These are phyloP conservation scores for Russula lepida DNA, from an alignment of 768 basidiomycete species.

Conservation along the genomic window DNA sequence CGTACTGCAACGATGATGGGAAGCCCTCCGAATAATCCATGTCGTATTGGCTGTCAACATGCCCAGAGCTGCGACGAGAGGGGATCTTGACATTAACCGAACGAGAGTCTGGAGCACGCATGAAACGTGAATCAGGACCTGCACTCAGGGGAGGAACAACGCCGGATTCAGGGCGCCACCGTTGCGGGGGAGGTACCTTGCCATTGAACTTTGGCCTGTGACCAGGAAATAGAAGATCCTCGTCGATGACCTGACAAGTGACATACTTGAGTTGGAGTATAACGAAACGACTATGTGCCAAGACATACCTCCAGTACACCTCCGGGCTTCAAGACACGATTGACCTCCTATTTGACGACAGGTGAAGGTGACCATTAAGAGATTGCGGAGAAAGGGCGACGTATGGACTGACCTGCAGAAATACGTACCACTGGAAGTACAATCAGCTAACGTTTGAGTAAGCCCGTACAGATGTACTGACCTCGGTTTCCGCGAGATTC, in stretches of 20 bases:
- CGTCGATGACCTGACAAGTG: slow-evolving; percentile 51
- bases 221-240: slow-evolving; percentile 64
- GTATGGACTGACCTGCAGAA: slow-evolving; percentile 10
- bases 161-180: neutral
- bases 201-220: slow-evolving; percentile 7
- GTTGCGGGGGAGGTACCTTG: neutral
- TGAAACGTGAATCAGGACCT: neutral
- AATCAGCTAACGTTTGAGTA: neutral
- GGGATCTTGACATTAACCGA: neutral
- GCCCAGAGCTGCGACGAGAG: neutral
- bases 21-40: neutral
- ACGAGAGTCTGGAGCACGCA: neutral
- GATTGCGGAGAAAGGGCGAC: slow-evolving; percentile 3
- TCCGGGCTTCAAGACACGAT: slow-evolving; percentile 54
- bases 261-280: neutral
- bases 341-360: slow-evolving; percentile 44
- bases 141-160: neutral
- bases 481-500: slow-evolving; percentile 18
- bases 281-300: neutral
- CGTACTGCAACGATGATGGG: neutral
- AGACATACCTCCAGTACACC: slow-evolving; percentile 52
- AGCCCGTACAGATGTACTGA: neutral
- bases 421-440: slow-evolving; percentile 14
- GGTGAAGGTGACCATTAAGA: slow-evolving; percentile 19
- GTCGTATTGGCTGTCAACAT: neutral